phyloP scores from a whole-genome alignment of 495 filamentous ascomycete genomes.

The Annulohypoxylon moriforme region DNA sequence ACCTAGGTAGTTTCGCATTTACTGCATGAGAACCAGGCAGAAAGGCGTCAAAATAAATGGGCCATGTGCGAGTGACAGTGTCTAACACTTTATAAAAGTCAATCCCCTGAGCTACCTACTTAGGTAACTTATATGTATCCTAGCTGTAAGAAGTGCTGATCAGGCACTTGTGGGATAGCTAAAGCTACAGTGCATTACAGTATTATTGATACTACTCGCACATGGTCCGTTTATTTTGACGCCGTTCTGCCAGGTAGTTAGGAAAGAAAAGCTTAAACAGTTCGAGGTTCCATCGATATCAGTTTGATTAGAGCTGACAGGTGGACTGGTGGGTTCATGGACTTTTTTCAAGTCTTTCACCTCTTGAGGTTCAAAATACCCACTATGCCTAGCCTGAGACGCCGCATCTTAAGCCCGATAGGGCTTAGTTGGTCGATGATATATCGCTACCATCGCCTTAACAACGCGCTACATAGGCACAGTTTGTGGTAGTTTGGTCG shows the following conservation, averaged over 20 bases:
- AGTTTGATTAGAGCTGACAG: not conserved
- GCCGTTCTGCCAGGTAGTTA: slow-evolving; percentile 1
- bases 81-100: too few species aligned
- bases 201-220: too few species aligned
- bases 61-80: too few species aligned
- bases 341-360: slow-evolving; percentile 9
- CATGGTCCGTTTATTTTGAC: too few species aligned
- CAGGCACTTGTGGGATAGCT: too few species aligned
- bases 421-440: slow-evolving; percentile 20
- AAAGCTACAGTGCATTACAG: too few species aligned
- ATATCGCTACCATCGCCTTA: not conserved
- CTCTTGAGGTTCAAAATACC: slow-evolving; percentile 16
- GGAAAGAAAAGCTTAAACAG: slow-evolving; percentile 5
- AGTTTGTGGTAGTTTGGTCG: not conserved
- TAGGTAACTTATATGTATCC: too few species aligned
- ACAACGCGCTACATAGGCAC: slow-evolving; percentile 12
- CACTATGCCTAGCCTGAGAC: slow-evolving; percentile 9
- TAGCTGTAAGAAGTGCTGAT: too few species aligned
- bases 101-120: too few species aligned
- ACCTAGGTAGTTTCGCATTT: not conserved
- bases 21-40: not conserved
- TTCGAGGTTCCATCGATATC: slow-evolving; percentile 1
- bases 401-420: slow-evolving; percentile 12
- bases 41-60: too few species aligned
- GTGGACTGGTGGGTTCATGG: not conserved